Base-by-base conservation (phyloP, 2,329 filamentous ascomycete species). In the Decorospora gaudefroyi region DNA sequence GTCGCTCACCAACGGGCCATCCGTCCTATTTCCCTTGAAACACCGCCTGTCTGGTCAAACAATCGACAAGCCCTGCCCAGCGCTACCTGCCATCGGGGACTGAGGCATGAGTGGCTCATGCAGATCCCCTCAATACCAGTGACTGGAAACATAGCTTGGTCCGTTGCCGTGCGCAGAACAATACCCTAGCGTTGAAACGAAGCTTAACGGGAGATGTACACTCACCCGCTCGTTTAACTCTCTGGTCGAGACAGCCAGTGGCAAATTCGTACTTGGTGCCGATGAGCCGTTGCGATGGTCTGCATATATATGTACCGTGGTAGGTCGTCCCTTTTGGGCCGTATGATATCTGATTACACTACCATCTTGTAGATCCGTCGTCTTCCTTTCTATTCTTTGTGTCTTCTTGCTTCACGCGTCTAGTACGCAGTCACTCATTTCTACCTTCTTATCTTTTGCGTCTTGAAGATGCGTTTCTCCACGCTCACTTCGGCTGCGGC, bases 401-500 rank as follows among this genome's bases (percentile, higher is more conserved):
- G 33, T 53, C 46, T 56, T 45, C 54, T 60, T 46, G 49, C 51
- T 51, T 28, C 41, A 46, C 55, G 62, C 67, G 65, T 65, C 60
- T 65, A 58, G 57, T 54, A 65, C 65, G 62, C 63, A 55, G 57
- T 57, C 62, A 57, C 32, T 66, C 62, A 30, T 66, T 66, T 53
- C 38, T 47, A 37, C 47, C 38, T 57, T 57, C 41, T 51, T 45
- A 23, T 29, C 39, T 49, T 40, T 43, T 44, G 47, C 51, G 51
- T 64, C 59, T 65, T 51, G 46, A 64, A 42, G 57, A 70, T 72
- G 69, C 59, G 57, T 55, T 67, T 67, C 52, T 61, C 65, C 28
- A 62, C 67, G 17, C 27, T 70, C 59, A 26, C 64, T 68, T 64
- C 60, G 38, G 58, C 59, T 45, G 57, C 59, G 47, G 62, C 66